phyloP scores from a whole-genome alignment of 495 filamentous ascomycete species.

The Trichoderma asperelloides region DNA sequence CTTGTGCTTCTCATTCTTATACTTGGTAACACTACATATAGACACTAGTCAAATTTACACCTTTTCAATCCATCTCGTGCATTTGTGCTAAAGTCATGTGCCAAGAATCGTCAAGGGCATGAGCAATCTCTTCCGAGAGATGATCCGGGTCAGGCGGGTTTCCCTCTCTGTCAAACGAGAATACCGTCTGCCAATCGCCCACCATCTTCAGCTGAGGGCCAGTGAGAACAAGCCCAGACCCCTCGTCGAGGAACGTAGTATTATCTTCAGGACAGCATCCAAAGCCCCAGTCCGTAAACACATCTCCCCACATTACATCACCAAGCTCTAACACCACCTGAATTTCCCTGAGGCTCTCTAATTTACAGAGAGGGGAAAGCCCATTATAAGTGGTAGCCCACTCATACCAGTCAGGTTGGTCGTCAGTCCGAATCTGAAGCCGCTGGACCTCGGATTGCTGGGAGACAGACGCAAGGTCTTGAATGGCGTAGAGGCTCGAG shows the following conservation, averaged over 20 bases:
- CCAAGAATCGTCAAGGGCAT: slow-evolving; percentile 19
- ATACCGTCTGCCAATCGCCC: slow-evolving; percentile 2
- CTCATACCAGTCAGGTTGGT: slow-evolving; percentile 4
- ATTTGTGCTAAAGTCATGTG: slow-evolving; percentile 18
- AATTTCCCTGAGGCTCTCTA: slow-evolving; percentile 2
- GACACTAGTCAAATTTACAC: background rate
- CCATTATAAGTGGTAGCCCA: background rate
- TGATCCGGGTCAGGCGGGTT: slow-evolving; percentile 5
- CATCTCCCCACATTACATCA: background rate
- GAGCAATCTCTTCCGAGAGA: slow-evolving; percentile 7
- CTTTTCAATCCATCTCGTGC: slow-evolving; percentile 8
- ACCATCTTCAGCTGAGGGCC: background rate
- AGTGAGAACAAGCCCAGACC: background rate
- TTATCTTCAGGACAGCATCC: background rate
- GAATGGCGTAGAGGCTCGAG: background rate
- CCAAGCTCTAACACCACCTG: background rate
- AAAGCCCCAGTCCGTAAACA: background rate
- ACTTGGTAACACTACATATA: too few relatives aligned
- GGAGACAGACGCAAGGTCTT: background rate
- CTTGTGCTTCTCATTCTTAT: too few relatives aligned
- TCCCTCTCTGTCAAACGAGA: slow-evolving; percentile 9
- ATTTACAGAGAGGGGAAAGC: background rate
- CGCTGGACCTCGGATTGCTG: slow-evolving; percentile 3
- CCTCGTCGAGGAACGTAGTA: background rate
- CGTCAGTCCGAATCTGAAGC: slow-evolving; percentile 8